Evolutionary conservation across 2,329 filamentous ascomycete species (phyloP), one percentile per base, ranked within the genome.

Genomic region (Sarocladium brachiariae): DNA sequence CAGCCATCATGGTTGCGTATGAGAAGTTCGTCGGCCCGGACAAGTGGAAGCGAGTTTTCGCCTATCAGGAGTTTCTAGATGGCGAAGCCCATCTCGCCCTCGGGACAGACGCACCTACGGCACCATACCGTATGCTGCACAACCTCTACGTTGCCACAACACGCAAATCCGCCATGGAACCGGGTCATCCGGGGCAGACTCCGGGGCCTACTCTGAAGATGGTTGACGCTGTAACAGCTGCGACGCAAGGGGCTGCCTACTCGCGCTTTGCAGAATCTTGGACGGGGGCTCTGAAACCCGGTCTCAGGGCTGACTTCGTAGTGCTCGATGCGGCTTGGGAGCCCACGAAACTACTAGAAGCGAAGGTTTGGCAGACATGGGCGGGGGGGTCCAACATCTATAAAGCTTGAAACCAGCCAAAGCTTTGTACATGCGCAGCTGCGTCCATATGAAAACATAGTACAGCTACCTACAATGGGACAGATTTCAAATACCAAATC

Each of bases 1-100:
- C 81, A 3, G 76, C 79, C 0, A 81, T 83, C 49, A 66, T 84
- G 2, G 68, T 72, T 19, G 79, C 78, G 0, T 84, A 80, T 80
- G 78, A 79, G 0, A 63, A 67, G 2, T 68, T 84, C 10, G 64
- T 84, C 10, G 79, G 79, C 0, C 54, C 59, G 41, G 65, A 75
- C 45, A 70, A 80, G 2, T 75, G 78, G 58, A 69, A 66, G 45
- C 71, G 80, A 16, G 79, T 80, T 0, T 84, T 84, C 57, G 78
- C 81, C 2, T 83, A 84, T 64, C 71, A 71, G 18, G 79, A 83
- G 46, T 81, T 84, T 25, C 69, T 71, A 16, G 74, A 77, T 52
- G 64, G 67, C 2, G 78, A 77, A 4, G 76, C 78, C 0, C 60
- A 68, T 2, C 63, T 83, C 2, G 77, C 79, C 0, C 66, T 82